Evolutionary conservation across 2,329 filamentous ascomycete genomes (phyloP).

Genomic region (Arthrobotrys megalospora): DNA sequence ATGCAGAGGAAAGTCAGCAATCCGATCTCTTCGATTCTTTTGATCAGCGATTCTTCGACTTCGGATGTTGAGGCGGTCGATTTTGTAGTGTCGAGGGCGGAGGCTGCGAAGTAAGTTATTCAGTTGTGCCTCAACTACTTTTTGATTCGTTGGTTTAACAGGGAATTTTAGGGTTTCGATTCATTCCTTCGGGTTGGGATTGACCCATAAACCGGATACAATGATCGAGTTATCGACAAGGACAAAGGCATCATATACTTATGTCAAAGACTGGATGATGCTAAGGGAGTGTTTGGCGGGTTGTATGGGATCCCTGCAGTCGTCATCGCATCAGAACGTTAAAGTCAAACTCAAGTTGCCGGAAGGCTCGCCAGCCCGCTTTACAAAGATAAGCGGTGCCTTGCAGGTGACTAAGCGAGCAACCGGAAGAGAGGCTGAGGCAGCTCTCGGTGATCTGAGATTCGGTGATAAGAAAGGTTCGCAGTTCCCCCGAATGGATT

Average conservation of each 20-base stretch:
- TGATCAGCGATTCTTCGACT: constrained; percentile 97
- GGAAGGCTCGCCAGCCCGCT: constrained; percentile 96
- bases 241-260: constrained; percentile 97
- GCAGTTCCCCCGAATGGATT: neutral
- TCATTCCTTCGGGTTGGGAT: constrained; percentile 93
- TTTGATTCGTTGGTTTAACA: constrained; percentile 5
- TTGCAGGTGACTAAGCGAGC: constrained; percentile 96
- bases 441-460: constrained; percentile 88
- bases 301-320: constrained; percentile 91
- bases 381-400: constrained; percentile 97
- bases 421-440: constrained; percentile 93
- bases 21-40: constrained; percentile 91
- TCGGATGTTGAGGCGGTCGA: constrained; percentile 96
- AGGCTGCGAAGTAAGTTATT: constrained; percentile 87
- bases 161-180: constrained; percentile 80
- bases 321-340: constrained; percentile 97
- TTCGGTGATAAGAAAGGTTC: constrained; percentile 89
- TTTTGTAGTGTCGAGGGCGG: constrained; percentile 95
- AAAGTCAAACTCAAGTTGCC: constrained; percentile 94
- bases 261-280: constrained; percentile 99
- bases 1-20: constrained; percentile 99
- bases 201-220: constrained; percentile 98
- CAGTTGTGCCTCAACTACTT: constrained; percentile 1
- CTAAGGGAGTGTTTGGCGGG: constrained; percentile 94
- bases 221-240: constrained; percentile 97